Conservation (phyloP, 2,329 filamentous ascomycete species). For the Curvularia hawaiiensis region DNA sequence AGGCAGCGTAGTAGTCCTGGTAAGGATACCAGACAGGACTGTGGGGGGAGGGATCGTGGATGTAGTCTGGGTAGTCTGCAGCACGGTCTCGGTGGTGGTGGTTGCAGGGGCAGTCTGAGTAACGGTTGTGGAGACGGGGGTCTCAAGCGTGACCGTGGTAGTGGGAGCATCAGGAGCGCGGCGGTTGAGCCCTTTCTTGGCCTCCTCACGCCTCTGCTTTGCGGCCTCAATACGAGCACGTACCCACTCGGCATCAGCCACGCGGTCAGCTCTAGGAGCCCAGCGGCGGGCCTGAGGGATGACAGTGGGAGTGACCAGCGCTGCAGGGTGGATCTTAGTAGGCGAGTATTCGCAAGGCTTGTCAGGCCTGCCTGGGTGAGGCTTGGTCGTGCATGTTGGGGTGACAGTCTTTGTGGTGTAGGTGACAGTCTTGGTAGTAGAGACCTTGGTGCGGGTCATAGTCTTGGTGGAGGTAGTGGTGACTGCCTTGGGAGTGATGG, state of each 20-base stretch:
- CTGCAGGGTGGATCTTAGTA: constrained; percentile 40
- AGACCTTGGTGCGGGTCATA: constrained; percentile 34
- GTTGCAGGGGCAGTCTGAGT: constrained; percentile 36
- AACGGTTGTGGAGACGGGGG: constrained; percentile 37
- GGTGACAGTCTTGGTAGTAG: constrained; percentile 31
- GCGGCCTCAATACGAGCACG: constrained; percentile 44
- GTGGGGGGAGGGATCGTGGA: constrained; percentile 45
- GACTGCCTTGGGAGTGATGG: constrained; percentile 36
- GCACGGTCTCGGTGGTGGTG: constrained; percentile 37
- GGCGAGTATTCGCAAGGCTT: constrained; percentile 46
- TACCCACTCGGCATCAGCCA: constrained; percentile 42
- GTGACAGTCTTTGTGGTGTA: constrained; percentile 45
- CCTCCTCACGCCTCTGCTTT: constrained; percentile 34
- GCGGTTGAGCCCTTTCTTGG: constrained; percentile 30
- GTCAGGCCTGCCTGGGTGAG: constrained; percentile 35
- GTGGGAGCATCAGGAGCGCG: constrained; percentile 46
- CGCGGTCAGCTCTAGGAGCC: constrained; percentile 34
- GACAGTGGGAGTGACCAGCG: constrained; percentile 35
- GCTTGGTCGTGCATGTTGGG: constrained; percentile 46
- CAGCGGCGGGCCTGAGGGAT: constrained; percentile 30
- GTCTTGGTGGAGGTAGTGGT: constrained; percentile 34
- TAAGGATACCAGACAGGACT: constrained; percentile 42
- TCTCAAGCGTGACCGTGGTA: constrained; percentile 38
- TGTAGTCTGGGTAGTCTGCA: constrained; percentile 31
- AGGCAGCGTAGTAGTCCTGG: constrained; percentile 43